A percentile compares a stretch with the other conserved stretches of the same genome.
Conservation (phyloP, 164 flowering plant species). For the Hamamelis virginiana region DNA sequence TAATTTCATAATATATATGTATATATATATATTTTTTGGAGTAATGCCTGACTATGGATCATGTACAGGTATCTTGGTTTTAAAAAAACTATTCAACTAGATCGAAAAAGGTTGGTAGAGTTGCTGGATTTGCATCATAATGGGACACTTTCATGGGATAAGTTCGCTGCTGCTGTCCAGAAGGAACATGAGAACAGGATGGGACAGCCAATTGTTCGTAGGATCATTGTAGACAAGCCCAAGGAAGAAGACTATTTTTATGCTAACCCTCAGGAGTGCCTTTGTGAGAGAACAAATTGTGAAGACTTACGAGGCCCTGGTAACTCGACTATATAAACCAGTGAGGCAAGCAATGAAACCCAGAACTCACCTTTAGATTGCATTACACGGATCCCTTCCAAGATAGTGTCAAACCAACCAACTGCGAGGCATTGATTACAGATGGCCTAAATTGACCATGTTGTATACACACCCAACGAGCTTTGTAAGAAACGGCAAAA, state of each 20-base stretch:
- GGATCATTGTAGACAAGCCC: constrained; percentile 66
- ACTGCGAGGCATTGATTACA: background rate
- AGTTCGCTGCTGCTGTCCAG: constrained; percentile 58
- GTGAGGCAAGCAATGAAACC: constrained; percentile 7
- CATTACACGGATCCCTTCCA: background rate
- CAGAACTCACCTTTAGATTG: background rate
- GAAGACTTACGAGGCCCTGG: constrained; percentile 27
- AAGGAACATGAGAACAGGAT: constrained; percentile 51
- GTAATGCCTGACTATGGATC: no score
- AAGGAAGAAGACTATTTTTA: constrained; percentile 98
- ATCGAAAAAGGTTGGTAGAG: constrained; percentile 67
- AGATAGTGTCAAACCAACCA: background rate
- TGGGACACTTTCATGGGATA: constrained; percentile 67
- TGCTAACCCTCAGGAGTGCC: constrained; percentile 92
- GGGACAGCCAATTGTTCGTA: constrained; percentile 67
- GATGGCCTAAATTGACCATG: background rate
- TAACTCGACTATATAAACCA: constrained; percentile 17
- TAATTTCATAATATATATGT: no score
- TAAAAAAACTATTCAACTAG: constrained; percentile 58
- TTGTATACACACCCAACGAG: constrained; percentile 17
- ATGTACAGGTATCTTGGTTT: constrained; percentile 84
- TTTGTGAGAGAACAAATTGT: constrained; percentile 56
- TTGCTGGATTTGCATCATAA: constrained; percentile 78
- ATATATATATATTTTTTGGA: no score
- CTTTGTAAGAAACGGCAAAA: constrained; percentile 17